Percentiles rank a stretch among this genome's conserved stretches.
phyloP scores from a whole-genome alignment of 768 basidiomycete genomes.

The Lactifluus pinguis region DNA sequence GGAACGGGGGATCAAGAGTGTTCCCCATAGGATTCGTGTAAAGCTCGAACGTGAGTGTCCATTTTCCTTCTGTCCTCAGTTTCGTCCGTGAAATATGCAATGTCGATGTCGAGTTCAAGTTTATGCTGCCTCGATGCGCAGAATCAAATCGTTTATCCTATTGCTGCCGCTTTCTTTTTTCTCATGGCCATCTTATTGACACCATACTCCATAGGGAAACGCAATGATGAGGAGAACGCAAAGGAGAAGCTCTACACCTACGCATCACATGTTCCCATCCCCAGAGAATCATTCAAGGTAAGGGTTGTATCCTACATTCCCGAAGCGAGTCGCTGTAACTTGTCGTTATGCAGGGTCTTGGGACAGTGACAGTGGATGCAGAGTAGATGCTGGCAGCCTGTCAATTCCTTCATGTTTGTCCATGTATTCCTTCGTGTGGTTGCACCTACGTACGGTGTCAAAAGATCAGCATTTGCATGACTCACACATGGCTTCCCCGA shows the following conservation, averaged over 20 bases:
- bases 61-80: not conserved
- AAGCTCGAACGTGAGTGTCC: constrained; percentile 78
- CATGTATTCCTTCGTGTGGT: not conserved
- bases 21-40: constrained; percentile 86
- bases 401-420: not conserved
- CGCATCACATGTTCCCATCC: constrained; percentile 71
- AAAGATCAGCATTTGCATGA: not conserved
- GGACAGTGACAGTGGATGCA: constrained; percentile 75
- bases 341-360: constrained; percentile 52
- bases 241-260: constrained; percentile 97
- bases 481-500: not conserved
- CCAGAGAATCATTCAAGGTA: constrained; percentile 65
- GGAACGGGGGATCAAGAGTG: constrained; percentile 88
- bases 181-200: not conserved
- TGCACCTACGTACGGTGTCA: not conserved
- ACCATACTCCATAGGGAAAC: constrained; percentile 55
- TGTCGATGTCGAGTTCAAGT: not conserved
- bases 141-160: not conserved
- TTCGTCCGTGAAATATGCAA: not conserved
- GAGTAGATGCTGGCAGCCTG: constrained; percentile 40
- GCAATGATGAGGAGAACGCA: constrained; percentile 97
- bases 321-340: constrained; percentile 11
- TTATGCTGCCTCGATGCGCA: not conserved
- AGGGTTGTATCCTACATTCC: constrained; percentile 22
- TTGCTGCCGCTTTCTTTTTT: not conserved